These are phyloP conservation scores for Sporothrix euskadiensis DNA, from an alignment of 2,329 filamentous ascomycete genomes.

Conservation along the genomic window DNA sequence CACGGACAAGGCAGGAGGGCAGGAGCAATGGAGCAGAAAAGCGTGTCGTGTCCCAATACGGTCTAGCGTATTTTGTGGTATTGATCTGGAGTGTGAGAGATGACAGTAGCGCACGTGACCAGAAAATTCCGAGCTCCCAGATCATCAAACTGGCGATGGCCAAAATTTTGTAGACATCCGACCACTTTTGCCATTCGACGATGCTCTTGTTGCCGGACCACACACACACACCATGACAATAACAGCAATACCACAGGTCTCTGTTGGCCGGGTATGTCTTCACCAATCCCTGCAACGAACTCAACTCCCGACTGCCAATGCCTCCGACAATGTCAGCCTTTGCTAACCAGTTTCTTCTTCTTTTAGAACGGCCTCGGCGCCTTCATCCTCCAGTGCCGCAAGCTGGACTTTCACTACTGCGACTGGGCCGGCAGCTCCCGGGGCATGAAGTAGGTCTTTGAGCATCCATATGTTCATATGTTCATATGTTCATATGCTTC, in stretches of 20 bases:
- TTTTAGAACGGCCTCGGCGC: constrained; percentile 89
- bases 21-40: constrained; percentile 19
- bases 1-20: constrained; percentile 14
- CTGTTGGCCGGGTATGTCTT: constrained; percentile 32
- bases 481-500: background rate
- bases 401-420: constrained; percentile 94
- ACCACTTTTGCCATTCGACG: background rate
- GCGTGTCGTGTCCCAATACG: constrained; percentile 4
- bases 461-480: background rate
- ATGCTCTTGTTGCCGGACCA: constrained; percentile 17
- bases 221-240: constrained; percentile 34
- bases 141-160: background rate
- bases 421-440: constrained; percentile 90
- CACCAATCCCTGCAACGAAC: background rate
- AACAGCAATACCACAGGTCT: constrained; percentile 32
- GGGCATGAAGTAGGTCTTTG: constrained; percentile 78
- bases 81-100: background rate
- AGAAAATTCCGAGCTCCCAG: background rate
- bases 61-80: background rate
- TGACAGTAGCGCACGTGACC: constrained; percentile 6
- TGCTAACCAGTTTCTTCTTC: background rate
- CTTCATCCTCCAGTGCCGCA: constrained; percentile 97
- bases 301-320: background rate
- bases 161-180: constrained; percentile 20
- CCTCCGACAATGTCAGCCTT: background rate